phyloP scores from a whole-genome alignment of 2,329 filamentous ascomycete genomes.

The Stemphylium beticola region DNA sequence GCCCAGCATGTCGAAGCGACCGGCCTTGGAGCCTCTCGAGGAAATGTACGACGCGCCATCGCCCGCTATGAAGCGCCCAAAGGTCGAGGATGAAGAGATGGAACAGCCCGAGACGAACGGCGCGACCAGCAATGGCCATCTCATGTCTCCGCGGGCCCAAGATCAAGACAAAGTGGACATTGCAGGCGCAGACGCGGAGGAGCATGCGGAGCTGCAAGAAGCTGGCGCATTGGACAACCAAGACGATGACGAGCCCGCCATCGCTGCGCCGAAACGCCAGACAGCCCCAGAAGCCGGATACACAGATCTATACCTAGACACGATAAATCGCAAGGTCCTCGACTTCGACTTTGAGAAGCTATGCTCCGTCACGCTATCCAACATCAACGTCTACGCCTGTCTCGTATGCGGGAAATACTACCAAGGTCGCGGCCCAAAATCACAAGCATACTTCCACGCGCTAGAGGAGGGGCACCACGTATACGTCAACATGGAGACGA shows the following conservation, averaged over 20 bases:
- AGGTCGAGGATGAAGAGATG: slow-evolving; percentile 53
- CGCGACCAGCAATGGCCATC: slow-evolving; percentile 35
- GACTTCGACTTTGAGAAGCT: slow-evolving; percentile 99
- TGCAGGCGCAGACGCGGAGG: slow-evolving; percentile 42
- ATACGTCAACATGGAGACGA: slow-evolving; percentile 95
- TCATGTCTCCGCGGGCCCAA: slow-evolving; percentile 35
- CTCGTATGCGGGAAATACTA: slow-evolving; percentile 98
- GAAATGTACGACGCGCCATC: slow-evolving; percentile 49
- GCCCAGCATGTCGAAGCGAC: slow-evolving; percentile 54
- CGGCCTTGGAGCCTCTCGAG: slow-evolving; percentile 55
- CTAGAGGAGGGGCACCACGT: slow-evolving; percentile 96
- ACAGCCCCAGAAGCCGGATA: slow-evolving; percentile 84
- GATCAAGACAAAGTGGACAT: slow-evolving; percentile 43
- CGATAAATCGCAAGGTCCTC: slow-evolving; percentile 87
- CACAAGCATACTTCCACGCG: slow-evolving; percentile 96
- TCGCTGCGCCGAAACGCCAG: slow-evolving; percentile 67
- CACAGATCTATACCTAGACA: slow-evolving; percentile 95
- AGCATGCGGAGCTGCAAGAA: slow-evolving; percentile 48
- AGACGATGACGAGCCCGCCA: slow-evolving; percentile 48
- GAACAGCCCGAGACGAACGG: slow-evolving; percentile 34
- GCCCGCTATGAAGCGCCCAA: slow-evolving; percentile 56
- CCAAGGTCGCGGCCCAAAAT: slow-evolving; percentile 90
- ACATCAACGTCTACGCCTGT: slow-evolving; percentile 98
- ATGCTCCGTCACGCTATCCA: slow-evolving; percentile 92
- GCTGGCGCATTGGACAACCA: slow-evolving; percentile 39